These are phyloP conservation scores for Saccharomycopsis oosterbeekiorum DNA, from an alignment of 805 yeast species.

Conservation along the genomic window DNA sequence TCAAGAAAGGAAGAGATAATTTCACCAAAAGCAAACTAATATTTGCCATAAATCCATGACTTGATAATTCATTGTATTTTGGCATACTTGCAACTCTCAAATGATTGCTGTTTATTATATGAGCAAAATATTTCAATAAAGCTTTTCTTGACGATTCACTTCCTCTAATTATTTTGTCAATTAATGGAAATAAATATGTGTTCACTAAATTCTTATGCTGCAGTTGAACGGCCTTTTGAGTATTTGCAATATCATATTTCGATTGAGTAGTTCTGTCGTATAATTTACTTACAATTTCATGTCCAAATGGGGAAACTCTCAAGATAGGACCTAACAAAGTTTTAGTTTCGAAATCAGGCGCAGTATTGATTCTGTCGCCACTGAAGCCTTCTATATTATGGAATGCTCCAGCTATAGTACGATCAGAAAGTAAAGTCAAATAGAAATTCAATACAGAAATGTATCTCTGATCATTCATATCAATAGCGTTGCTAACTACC, in stretches of 20 bases:
- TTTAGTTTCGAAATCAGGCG: constrained; percentile 32
- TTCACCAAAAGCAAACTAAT: constrained; percentile 55
- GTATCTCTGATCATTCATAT: constrained; percentile 43
- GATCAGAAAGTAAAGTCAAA: constrained; percentile 49
- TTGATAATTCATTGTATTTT: constrained; percentile 51
- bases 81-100: constrained; percentile 82
- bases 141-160: constrained; percentile 53
- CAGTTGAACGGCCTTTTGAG: constrained; percentile 50
- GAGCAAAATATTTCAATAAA: constrained; percentile 59
- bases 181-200: constrained; percentile 50
- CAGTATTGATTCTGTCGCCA: constrained; percentile 29
- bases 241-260: constrained; percentile 36
- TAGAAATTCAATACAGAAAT: constrained; percentile 43
- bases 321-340: constrained; percentile 73
- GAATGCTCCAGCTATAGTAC: constrained; percentile 50
- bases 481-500: constrained; percentile 25
- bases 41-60: constrained; percentile 78
- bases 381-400: constrained; percentile 47
- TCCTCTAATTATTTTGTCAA: constrained; percentile 69
- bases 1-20: constrained; percentile 78
- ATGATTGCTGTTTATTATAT: constrained; percentile 72
- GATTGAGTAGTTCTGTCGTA: constrained; percentile 26
- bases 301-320: constrained; percentile 60
- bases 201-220: constrained; percentile 53
- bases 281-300: constrained; percentile 40